Evolutionary conservation across 345 rosid genomes (phyloP).

Genomic region (Heritiera fomes): DNA sequence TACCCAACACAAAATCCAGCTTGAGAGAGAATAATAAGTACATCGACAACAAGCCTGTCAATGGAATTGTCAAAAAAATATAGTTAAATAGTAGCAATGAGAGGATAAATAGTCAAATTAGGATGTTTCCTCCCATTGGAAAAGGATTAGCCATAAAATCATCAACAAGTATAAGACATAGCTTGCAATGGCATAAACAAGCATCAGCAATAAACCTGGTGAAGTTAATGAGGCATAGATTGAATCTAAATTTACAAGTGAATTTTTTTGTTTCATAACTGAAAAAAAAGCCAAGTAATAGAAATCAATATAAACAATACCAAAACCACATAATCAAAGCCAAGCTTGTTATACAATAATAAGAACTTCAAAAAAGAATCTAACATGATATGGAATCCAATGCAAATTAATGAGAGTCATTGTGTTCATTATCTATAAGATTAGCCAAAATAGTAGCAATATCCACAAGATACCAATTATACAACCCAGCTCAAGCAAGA

Average conservation of each 20-base stretch:
- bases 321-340: slow-evolving; percentile 2
- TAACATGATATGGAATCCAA: not conserved
- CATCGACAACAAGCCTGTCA: slow-evolving; percentile 64
- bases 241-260: not conserved
- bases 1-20: slow-evolving; percentile 88
- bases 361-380: not conserved
- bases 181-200: not conserved
- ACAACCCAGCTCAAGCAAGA: slow-evolving; percentile 3
- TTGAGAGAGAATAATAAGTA: slow-evolving; percentile 66
- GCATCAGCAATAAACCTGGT: no score
- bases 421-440: not conserved
- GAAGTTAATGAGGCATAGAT: no score
- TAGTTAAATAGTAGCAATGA: not conserved
- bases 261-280: not conserved
- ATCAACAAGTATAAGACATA: not conserved
- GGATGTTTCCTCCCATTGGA: not conserved
- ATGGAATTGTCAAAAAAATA: slow-evolving; percentile 12
- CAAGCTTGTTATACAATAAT: not conserved
- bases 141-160: not conserved
- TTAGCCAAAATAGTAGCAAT: slow-evolving; percentile 4
- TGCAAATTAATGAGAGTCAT: not conserved
- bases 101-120: not conserved
- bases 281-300: not conserved
- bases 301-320: not conserved
- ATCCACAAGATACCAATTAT: not conserved